Percentiles rank a stretch among this genome's conserved stretches.
phyloP scores from a whole-genome alignment of 2,329 filamentous ascomycete genomes.

The Ophiostoma sp. region DNA sequence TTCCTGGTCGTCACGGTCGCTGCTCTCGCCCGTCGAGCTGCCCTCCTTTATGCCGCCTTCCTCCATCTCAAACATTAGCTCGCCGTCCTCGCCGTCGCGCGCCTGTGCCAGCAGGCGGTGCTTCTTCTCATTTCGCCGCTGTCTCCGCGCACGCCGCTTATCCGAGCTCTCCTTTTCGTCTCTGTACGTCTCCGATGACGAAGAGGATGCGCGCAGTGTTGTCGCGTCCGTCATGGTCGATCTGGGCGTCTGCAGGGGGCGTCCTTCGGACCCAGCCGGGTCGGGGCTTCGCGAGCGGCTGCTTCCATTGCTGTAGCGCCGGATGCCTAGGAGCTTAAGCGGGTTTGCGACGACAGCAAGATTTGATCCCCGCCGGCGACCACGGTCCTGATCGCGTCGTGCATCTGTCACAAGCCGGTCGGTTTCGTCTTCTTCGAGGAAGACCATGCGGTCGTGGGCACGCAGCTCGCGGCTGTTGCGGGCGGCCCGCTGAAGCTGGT shows the following conservation, averaged over 20 bases:
- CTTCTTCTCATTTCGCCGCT: slow-evolving; percentile 49
- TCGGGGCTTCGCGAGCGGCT: slow-evolving; percentile 25
- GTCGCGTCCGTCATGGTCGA: slow-evolving; percentile 10
- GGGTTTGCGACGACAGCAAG: slow-evolving; percentile 38
- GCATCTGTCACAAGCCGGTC: slow-evolving; percentile 54
- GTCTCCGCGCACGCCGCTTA: slow-evolving; percentile 35
- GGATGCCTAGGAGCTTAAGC: slow-evolving; percentile 35
- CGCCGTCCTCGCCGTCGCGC: slow-evolving; percentile 61
- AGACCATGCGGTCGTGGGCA: slow-evolving; percentile 62
- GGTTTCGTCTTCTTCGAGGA: slow-evolving; percentile 70
- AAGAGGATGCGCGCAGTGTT: slow-evolving; percentile 38
- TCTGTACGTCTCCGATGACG: slow-evolving; percentile 15
- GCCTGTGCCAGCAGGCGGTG: slow-evolving; percentile 49
- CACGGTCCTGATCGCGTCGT: slow-evolving; percentile 46
- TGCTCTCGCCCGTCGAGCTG: slow-evolving; percentile 57
- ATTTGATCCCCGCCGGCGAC: slow-evolving; percentile 43
- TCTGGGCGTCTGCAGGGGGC: slow-evolving; percentile 11
- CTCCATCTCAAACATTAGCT: slow-evolving; percentile 87
- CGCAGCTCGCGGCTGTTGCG: slow-evolving; percentile 65
- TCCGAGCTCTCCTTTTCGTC: slow-evolving; percentile 24
- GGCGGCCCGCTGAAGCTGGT: slow-evolving; percentile 59
- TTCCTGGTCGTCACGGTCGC: slow-evolving; percentile 55
- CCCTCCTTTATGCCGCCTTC: slow-evolving; percentile 67
- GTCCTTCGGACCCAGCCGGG: not conserved
- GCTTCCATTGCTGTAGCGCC: slow-evolving; percentile 35